These are phyloP conservation scores for Yamadazyma spencermartinsiae DNA, from an alignment of 1,139 yeast genomes.

Conservation along the genomic window DNA sequence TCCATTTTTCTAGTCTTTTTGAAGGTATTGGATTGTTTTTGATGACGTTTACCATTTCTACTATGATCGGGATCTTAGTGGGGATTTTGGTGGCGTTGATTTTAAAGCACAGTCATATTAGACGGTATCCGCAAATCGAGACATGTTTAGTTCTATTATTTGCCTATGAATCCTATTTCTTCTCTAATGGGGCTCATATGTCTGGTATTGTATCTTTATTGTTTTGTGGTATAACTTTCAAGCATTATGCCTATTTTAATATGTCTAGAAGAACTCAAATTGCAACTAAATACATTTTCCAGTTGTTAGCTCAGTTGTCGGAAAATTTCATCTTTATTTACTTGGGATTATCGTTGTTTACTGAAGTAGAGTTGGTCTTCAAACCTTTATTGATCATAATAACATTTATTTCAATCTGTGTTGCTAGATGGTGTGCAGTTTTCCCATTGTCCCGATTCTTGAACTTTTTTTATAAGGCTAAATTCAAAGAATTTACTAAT, in stretches of 20 bases:
- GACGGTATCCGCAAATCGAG: constrained; percentile 95
- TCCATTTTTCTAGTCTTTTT: constrained; percentile 74
- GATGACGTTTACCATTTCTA: constrained; percentile 91
- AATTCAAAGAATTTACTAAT: constrained; percentile 40
- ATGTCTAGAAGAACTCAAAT: constrained; percentile 98
- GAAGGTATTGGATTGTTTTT: constrained; percentile 93
- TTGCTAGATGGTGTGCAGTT: constrained; percentile 96
- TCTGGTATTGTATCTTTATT: constrained; percentile 94
- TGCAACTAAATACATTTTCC: constrained; percentile 93
- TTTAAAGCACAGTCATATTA: constrained; percentile 86
- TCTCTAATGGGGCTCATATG: constrained; percentile 99
- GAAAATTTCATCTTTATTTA: constrained; percentile 97
- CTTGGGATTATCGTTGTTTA: constrained; percentile 88
- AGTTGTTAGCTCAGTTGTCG: constrained; percentile 87
- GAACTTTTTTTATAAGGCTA: constrained; percentile 72
- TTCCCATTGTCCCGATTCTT: constrained; percentile 87
- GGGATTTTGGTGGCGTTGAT: constrained; percentile 89
- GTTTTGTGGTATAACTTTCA: constrained; percentile 94
- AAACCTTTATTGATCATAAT: constrained; percentile 90
- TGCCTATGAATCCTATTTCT: constrained; percentile 95
- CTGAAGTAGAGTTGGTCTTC: constrained; percentile 93
- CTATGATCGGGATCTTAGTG: constrained; percentile 83
- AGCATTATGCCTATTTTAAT: constrained; percentile 95
- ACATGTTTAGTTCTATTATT: constrained; percentile 86
- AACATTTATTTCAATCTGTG: constrained; percentile 86